Base-by-base conservation (phyloP, 768 basidiomycete species). In the Panaeolus papilionaceus region DNA sequence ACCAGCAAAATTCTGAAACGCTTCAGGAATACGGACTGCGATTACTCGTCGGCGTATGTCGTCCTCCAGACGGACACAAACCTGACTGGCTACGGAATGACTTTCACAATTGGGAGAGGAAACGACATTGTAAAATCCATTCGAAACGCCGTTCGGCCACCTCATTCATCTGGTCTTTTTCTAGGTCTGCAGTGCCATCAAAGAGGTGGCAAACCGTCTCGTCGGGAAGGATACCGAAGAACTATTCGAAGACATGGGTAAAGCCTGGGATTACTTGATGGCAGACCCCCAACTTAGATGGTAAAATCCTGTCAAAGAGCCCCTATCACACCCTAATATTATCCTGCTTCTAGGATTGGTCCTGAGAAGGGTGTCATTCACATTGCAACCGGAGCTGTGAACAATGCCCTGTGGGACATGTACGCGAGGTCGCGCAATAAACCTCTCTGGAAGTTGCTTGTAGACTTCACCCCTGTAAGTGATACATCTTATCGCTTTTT, bases 291-390 rank as follows among this genome's bases (percentile, higher is more conserved):
- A 98, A 76, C 80, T 97, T 66, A 86, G 96, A 78, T 98, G 96
- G 96, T 91, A 72, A 16, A 28, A 4, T 58, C 54, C 6, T 33
- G 14, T 58, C 54, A 58, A 58, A 58, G 33, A 58, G 33, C 51
- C 10, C 26, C 11, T 16, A 12, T 58, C 54, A 58, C 8, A 28
- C 11, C 26, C 54, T 58, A 58, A 11, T 64, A 61, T 40, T 51
- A 20, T 23, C 20, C 23, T 64, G 38, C 20, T 38, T 10, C 12
- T 28, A 92, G 92, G 92, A 91, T 96, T 72, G 95, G 95, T 5
- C 95, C 96, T 0, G 96, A 97, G 76, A 97, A 97, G 78, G 96
- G 96, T 63, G 94, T 98, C 2, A 96, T 98, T 64, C 93, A 95
- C 75, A 89, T 97, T 63, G 94, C 95, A 2, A 86, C 92, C 0